phyloP scores from a whole-genome alignment of 2,329 filamentous ascomycete species.

The Massarina eburnea region DNA sequence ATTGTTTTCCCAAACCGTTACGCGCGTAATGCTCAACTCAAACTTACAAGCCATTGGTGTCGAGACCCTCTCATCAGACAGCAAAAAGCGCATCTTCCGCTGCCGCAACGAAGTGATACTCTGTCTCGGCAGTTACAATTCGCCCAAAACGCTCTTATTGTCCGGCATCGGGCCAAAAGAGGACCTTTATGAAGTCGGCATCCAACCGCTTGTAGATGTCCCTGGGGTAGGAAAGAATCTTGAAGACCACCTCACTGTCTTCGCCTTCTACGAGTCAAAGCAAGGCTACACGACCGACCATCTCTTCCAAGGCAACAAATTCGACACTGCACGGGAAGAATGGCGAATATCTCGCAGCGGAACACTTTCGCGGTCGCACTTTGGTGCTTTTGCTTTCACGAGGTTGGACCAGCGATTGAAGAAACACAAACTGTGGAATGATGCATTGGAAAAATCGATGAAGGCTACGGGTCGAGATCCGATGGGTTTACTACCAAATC shows the following conservation, averaged over 20 bases:
- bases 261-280: conserved; percentile 60
- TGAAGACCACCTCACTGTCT: conserved; percentile 8
- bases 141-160: not conserved
- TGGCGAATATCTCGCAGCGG: conserved; percentile 57
- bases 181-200: conserved; percentile 6
- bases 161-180: conserved; percentile 13
- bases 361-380: conserved; percentile 54
- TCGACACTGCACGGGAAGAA: conserved; percentile 52
- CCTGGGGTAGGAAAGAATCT: conserved; percentile 9
- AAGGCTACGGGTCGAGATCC: conserved; percentile 51
- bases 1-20: not conserved
- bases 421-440: conserved; percentile 56
- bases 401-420: conserved; percentile 59
- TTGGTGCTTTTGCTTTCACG: conserved; percentile 61
- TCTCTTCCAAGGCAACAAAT: conserved; percentile 55
- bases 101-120: conserved; percentile 9
- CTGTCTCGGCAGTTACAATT: conserved; percentile 4
- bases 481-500: conserved; percentile 47
- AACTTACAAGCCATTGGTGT: not conserved
- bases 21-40: not conserved
- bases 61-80: not conserved
- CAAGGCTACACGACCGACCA: conserved; percentile 55
- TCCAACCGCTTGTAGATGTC: conserved; percentile 8
- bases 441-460: conserved; percentile 44
- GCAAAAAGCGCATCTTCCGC: not conserved